A percentile compares a stretch with the other conserved stretches of the same genome.
Evolutionary conservation across 257 asterid genomes (phyloP).

Genomic region (Datura wrightii): DNA sequence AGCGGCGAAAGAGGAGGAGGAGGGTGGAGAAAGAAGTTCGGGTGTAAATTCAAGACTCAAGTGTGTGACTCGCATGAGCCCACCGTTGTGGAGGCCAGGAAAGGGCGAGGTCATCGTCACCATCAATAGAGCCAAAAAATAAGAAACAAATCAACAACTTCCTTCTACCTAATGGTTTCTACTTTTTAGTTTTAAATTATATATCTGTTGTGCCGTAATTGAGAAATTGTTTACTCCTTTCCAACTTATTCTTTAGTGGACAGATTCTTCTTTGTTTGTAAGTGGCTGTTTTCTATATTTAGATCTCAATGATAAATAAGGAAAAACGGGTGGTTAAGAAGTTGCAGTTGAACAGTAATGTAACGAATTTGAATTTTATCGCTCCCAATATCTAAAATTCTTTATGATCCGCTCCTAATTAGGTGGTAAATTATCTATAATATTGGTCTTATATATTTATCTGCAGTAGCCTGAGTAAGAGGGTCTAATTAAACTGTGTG

Average conservation of each 20-base stretch:
- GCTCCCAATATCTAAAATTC: not conserved
- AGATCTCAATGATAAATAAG: not conserved
- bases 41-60: constrained; percentile 90
- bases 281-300: constrained; percentile 7
- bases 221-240: not conserved
- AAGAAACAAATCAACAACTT: constrained; percentile 6
- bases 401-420: not conserved
- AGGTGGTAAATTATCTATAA: not conserved
- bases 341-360: not conserved
- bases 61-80: constrained; percentile 94
- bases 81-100: constrained; percentile 61
- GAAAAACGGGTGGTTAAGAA: not conserved
- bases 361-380: not conserved
- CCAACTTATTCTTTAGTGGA: constrained; percentile 31
- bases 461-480: not conserved
- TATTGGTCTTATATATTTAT: not conserved
- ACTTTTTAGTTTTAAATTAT: constrained; percentile 25
- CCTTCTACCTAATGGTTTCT: not conserved
- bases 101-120: constrained; percentile 58
- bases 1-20: constrained; percentile 24
- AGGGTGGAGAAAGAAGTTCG: constrained; percentile 76
- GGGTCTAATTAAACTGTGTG: not conserved
- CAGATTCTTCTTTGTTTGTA: constrained; percentile 4
- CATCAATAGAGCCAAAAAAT: constrained; percentile 31
- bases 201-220: constrained; percentile 18